Evolutionary conservation across 495 filamentous ascomycete species (phyloP).

Genomic region (Elasticomyces elasticus): DNA sequence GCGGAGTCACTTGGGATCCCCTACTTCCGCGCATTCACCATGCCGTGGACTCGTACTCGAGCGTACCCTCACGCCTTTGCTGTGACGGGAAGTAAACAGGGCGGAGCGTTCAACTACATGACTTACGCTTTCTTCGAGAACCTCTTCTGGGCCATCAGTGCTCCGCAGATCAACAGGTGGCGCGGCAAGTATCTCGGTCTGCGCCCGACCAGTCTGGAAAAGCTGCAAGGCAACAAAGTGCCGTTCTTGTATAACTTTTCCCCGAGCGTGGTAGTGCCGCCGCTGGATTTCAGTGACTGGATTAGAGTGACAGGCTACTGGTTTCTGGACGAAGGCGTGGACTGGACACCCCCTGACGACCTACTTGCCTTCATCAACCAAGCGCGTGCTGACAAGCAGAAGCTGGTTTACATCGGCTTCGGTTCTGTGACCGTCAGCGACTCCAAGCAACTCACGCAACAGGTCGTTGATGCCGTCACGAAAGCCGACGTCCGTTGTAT

Average conservation of each 20-base stretch:
- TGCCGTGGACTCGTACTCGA: conserved; percentile 95
- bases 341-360: conserved; percentile 66
- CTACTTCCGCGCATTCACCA: conserved; percentile 95
- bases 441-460: conserved; percentile 73
- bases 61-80: conserved; percentile 97
- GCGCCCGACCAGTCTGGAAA: conserved; percentile 72
- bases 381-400: conserved; percentile 73
- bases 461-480: conserved; percentile 77
- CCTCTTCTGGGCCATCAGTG: conserved; percentile 90
- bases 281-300: conserved; percentile 95
- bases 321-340: conserved; percentile 78
- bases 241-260: conserved; percentile 98
- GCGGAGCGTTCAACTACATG: conserved; percentile 86
- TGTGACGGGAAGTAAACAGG: conserved; percentile 88
- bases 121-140: conserved; percentile 97
- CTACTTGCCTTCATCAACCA: conserved; percentile 69
- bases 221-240: conserved; percentile 90
- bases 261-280: conserved; percentile 80
- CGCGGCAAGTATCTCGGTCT: conserved; percentile 68
- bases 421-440: conserved; percentile 94
- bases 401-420: conserved; percentile 93
- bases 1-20: conserved; percentile 91
- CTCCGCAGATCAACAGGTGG: conserved; percentile 89
- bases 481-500: conserved; percentile 95
- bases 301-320: conserved; percentile 95